A percentile compares a stretch with the other conserved stretches of the same genome.
phyloP scores from a whole-genome alignment of 306 rosid species.

The Cucumis melo region DNA sequence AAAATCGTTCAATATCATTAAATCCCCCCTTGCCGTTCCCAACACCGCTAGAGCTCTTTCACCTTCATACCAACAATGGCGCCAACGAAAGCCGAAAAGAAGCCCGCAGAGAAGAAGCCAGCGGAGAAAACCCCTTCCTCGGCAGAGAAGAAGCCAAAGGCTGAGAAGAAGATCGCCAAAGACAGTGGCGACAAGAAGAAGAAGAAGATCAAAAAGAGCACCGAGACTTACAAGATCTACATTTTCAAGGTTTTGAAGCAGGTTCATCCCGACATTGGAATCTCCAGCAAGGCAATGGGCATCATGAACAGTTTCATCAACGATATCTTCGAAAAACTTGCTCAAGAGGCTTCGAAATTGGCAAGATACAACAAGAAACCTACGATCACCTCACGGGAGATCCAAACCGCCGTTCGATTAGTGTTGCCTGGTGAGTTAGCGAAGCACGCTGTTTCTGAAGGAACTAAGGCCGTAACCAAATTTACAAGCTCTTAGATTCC shows the following conservation, averaged over 20 bases:
- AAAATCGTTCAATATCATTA: not conserved
- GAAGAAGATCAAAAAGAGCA: constrained; percentile 56
- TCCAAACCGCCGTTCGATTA: constrained; percentile 62
- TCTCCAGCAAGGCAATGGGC: constrained; percentile 79
- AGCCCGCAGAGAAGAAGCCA: constrained; percentile 51
- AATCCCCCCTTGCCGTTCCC: too few relatives aligned
- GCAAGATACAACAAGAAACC: constrained; percentile 72
- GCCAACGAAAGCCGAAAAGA: constrained; percentile 62
- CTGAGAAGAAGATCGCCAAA: constrained; percentile 67
- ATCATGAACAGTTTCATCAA: constrained; percentile 75
- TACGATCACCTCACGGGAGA: constrained; percentile 56
- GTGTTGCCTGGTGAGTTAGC: constrained; percentile 71
- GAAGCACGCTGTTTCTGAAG: constrained; percentile 72
- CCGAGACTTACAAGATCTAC: constrained; percentile 66
- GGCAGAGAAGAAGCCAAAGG: constrained; percentile 50
- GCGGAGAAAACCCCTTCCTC: constrained; percentile 43
- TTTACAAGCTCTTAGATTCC: constrained; percentile 48
- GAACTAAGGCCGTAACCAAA: constrained; percentile 67
- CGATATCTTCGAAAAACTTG: constrained; percentile 69
- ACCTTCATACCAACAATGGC: constrained; percentile 24
- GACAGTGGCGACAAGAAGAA: constrained; percentile 53
- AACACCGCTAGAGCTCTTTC: not conserved
- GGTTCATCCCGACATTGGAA: constrained; percentile 66
- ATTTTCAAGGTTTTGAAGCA: constrained; percentile 74
- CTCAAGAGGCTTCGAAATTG: constrained; percentile 50